Evolutionary conservation across 2,329 filamentous ascomycete species (phyloP).

Genomic region (Madurella fahalii): DNA sequence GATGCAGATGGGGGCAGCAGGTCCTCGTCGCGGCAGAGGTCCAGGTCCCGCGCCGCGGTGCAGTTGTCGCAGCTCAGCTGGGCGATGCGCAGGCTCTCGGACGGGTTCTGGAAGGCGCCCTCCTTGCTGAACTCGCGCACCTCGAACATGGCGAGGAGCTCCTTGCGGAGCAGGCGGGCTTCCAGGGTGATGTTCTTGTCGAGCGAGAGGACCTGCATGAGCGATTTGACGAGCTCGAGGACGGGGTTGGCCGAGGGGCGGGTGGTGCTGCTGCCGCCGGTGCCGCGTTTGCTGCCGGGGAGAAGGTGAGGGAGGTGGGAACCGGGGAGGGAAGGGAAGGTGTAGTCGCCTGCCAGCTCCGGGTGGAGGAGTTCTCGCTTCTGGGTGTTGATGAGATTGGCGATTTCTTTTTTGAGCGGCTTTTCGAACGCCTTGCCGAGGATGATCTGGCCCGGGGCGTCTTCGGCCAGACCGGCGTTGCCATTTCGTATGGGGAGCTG

Average conservation of each 20-base stretch:
- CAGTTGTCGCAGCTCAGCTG: conserved; percentile 87
- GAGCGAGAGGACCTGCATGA: conserved; percentile 88
- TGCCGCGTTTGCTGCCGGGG: conserved; percentile 6
- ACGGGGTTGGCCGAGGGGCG: conserved; percentile 61
- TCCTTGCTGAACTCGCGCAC: conserved; percentile 89
- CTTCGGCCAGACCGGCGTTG: conserved; percentile 52
- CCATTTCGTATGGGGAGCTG: conserved; percentile 56
- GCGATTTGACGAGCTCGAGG: conserved; percentile 83
- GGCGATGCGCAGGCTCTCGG: conserved; percentile 64
- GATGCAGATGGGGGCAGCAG: conserved; percentile 61
- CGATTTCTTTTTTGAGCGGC: conserved; percentile 84
- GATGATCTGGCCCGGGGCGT: conserved; percentile 58
- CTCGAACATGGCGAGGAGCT: conserved; percentile 85
- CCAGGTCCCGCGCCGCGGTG: conserved; percentile 81
- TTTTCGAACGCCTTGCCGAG: conserved; percentile 82
- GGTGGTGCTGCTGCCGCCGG: conserved; percentile 10
- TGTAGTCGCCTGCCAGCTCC: conserved; percentile 81
- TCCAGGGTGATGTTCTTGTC: conserved; percentile 90
- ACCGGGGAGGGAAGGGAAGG: conserved; percentile 75
- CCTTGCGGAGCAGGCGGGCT: conserved; percentile 81
- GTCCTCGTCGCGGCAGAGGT: conserved; percentile 86
- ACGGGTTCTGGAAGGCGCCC: conserved; percentile 84
- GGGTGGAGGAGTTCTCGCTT: conserved; percentile 86
- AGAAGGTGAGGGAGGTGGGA: conserved; percentile 54
- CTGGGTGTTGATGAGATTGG: conserved; percentile 75